Conservation (phyloP, 495 filamentous ascomycete genomes). For the Apiosordaria backusii region DNA sequence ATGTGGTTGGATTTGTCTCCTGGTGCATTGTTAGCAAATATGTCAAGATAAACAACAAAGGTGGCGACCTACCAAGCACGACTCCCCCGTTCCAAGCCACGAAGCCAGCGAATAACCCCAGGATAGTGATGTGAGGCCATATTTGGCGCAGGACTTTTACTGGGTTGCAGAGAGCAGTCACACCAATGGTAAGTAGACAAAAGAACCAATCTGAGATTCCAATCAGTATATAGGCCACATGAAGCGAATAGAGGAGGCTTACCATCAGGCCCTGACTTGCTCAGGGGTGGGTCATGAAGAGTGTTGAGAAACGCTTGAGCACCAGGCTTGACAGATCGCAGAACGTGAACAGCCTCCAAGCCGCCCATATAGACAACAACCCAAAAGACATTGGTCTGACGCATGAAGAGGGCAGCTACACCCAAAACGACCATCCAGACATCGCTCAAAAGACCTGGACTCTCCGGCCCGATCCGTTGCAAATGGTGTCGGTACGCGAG, state of each 20-base stretch:
- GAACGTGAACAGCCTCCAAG: conserved; percentile 55
- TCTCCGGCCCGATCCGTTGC: conserved; percentile 27
- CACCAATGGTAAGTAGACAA: conserved; percentile 56
- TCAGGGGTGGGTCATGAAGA: conserved; percentile 59
- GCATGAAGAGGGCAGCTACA: conserved; percentile 62
- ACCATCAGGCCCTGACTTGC: conserved; percentile 57
- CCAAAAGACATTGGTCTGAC: conserved; percentile 98
- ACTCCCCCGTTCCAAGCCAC: conserved; percentile 86
- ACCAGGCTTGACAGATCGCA: conserved; percentile 39
- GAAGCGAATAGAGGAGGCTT: conserved; percentile 5
- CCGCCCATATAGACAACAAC: conserved; percentile 81
- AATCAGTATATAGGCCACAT: background rate
- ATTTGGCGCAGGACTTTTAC: conserved; percentile 48
- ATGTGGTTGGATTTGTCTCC: conserved; percentile 93
- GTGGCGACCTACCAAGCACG: conserved; percentile 64
- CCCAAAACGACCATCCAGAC: conserved; percentile 53
- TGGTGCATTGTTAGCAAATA: conserved; percentile 26
- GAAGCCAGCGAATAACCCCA: conserved; percentile 68
- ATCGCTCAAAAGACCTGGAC: conserved; percentile 31
- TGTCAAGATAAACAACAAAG: background rate
- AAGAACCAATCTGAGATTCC: conserved; percentile 38
- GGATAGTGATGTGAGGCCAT: conserved; percentile 64
- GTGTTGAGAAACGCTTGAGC: conserved; percentile 18
- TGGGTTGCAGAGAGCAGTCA: conserved; percentile 53
- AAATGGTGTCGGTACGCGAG: conserved; percentile 63